These are phyloP conservation scores for Malbranchea zuffiana DNA, from an alignment of 2,329 filamentous ascomycete genomes.

Conservation along the genomic window DNA sequence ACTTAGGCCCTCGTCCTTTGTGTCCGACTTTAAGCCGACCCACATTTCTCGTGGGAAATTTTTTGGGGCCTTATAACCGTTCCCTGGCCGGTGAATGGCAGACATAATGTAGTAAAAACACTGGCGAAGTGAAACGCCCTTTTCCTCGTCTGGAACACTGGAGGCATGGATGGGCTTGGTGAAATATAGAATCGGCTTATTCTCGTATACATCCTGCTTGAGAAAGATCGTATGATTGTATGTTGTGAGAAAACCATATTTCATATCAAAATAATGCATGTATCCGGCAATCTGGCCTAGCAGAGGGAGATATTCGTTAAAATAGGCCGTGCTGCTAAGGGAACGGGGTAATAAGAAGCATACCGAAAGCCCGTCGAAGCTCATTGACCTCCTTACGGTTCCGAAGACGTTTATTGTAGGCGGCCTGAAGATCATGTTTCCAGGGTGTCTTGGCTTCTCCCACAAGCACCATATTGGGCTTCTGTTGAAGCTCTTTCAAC, in stretches of 20 bases:
- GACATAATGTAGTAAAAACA: slow-evolving; percentile 9
- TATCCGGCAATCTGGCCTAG: slow-evolving; percentile 13
- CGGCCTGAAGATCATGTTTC: slow-evolving; percentile 8
- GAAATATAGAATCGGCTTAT: slow-evolving; percentile 1
- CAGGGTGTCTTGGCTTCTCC: slow-evolving; percentile 13
- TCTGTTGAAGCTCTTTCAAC: background rate
- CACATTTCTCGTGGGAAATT: background rate
- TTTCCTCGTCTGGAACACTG: background rate
- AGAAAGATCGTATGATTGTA: slow-evolving; percentile 13
- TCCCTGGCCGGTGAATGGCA: background rate
- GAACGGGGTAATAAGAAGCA: background rate
- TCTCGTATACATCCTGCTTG: background rate
- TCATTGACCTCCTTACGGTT: background rate
- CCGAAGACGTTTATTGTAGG: background rate
- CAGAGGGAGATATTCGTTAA: background rate
- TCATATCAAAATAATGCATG: slow-evolving; percentile 12
- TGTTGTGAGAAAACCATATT: slow-evolving; percentile 12
- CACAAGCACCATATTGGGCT: slow-evolving; percentile 6
- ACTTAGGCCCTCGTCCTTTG: background rate
- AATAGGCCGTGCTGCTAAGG: background rate
- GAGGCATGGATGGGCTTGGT: slow-evolving; percentile 2
- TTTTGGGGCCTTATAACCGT: slow-evolving; percentile 2
- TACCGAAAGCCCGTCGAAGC: slow-evolving; percentile 5
- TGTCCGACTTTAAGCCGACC: background rate
- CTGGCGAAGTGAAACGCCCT: slow-evolving; percentile 8